Evolutionary conservation across 192 early-diverging fungal genomes (phyloP).

Genomic region (Bifiguratus adelaidae): DNA sequence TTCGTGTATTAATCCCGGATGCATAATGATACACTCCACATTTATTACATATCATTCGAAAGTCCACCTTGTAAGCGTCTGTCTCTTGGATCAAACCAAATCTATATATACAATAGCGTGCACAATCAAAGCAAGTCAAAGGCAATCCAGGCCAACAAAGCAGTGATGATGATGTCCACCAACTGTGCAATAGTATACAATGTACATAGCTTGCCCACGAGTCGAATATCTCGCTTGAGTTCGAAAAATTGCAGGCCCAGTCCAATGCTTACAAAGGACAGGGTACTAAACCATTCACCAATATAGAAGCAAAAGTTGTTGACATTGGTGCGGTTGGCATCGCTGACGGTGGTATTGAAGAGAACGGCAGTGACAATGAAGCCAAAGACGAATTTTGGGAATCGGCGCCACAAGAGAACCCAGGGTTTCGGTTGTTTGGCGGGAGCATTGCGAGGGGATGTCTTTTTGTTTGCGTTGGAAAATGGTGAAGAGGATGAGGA

Average conservation of each 20-base stretch:
- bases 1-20: too few species aligned
- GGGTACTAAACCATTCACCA: slow-evolving; percentile 37
- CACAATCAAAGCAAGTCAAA: slow-evolving; percentile 24
- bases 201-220: slow-evolving; percentile 27
- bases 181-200: slow-evolving; percentile 33
- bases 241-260: slow-evolving; percentile 36
- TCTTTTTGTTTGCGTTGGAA: too few species aligned
- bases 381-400: slow-evolving; percentile 40
- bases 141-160: slow-evolving; percentile 28
- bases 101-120: too few species aligned
- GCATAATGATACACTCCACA: too few species aligned
- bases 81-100: too few species aligned
- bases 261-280: slow-evolving; percentile 41
- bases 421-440: slow-evolving; percentile 4
- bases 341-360: slow-evolving; percentile 33
- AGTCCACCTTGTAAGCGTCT: too few species aligned
- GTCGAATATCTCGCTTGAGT: slow-evolving; percentile 21
- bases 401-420: slow-evolving; percentile 28
- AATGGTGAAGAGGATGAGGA: too few species aligned
- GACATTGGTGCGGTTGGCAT: slow-evolving; percentile 13
- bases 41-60: too few species aligned
- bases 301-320: slow-evolving; percentile 38
- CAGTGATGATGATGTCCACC: slow-evolving; percentile 33
- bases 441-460: too few species aligned
- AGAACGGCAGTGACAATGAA: slow-evolving; percentile 34